A percentile compares a stretch with the other conserved stretches of the same genome.
Conservation (phyloP, 2,329 filamentous ascomycete species). For the Rhytidhysteron rufulum region DNA sequence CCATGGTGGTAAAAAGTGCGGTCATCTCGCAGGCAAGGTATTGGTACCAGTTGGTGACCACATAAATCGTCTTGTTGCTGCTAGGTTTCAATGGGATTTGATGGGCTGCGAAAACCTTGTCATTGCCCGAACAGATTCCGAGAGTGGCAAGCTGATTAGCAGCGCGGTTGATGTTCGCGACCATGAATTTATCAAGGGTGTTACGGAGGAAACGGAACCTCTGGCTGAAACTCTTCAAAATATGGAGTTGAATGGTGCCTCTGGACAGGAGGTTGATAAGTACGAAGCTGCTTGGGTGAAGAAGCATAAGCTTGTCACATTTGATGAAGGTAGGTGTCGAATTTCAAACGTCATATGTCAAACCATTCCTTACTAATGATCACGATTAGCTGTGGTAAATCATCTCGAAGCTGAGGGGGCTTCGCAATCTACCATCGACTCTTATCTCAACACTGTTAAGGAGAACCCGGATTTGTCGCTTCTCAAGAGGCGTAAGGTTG, state of each 20-base stretch:
- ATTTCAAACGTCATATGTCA: neutral
- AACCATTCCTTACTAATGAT: neutral
- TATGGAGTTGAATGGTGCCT: conserved; percentile 79
- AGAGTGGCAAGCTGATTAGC: conserved; percentile 85
- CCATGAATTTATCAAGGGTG: conserved; percentile 93
- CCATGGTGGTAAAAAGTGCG: conserved; percentile 97
- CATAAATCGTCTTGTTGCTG: conserved; percentile 88
- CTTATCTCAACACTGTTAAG: conserved; percentile 62
- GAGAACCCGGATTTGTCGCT: conserved; percentile 72
- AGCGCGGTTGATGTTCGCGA: conserved; percentile 91
- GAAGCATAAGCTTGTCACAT: conserved; percentile 76
- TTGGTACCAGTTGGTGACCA: conserved; percentile 91
- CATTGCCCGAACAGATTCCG: conserved; percentile 91
- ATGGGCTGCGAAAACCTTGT: conserved; percentile 96
- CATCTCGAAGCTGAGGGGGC: conserved; percentile 68
- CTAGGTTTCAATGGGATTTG: conserved; percentile 95
- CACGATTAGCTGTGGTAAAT: conserved; percentile 60
- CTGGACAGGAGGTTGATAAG: conserved; percentile 74
- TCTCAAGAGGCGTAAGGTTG: conserved; percentile 69
- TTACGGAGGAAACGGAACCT: conserved; percentile 73
- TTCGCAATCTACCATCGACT: conserved; percentile 58
- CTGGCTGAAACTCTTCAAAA: conserved; percentile 83
- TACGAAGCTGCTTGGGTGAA: conserved; percentile 90
- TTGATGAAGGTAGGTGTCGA: conserved; percentile 66
- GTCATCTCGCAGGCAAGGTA: conserved; percentile 93